Evolutionary conservation across 73 alveolate species (phyloP), one percentile per base, ranked within the genome.

Genomic region (Paramecium tetraurelia): DNA sequence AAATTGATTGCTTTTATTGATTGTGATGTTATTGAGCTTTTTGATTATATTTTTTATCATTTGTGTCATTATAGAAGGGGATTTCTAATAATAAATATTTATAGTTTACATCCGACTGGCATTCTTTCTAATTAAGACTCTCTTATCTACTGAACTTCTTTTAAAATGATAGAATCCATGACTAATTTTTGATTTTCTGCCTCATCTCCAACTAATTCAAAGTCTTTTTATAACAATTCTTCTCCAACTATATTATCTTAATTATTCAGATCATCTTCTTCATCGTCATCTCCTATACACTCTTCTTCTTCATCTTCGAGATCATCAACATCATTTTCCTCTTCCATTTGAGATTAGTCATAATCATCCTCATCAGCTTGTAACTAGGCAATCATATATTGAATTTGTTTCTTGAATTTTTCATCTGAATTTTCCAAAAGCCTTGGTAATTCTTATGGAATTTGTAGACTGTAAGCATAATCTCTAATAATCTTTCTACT

Each of bases 401-500:
- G 29, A 77, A 77, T 77, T 22, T 77, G 22, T 46, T 77, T 77
- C 22, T 77, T 77, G 43, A 77, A 77, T 77, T 40, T 77, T 21
- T 77, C 89, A 77, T 77, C 89, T 2, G 89, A 21, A 77, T 77
- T 77, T 11, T 40, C 53, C 12, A 77, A 40, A 2, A 77, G n/a
- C 5, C 44, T 46, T 10, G 89, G 89, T 38, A 77, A 43, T 77
- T 77, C 71, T 77, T 77, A 16, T 14, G 89, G 89, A 14, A 77
- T 77, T 24, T 41, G 46, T 40, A 77, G 27, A 20, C 53, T 24
- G 44, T 43, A 77, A 5, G 98, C 98, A n/a, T 59, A 89, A 24
- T 95, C 94, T 76, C 93, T 93, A 9, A 96, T 63, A 2, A 89
- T 53, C 36, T 71, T 38, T 83, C 97, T 86, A 7, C 97, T 93